Percentiles rank a stretch among this genome's conserved stretches.
phyloP scores from a whole-genome alignment of 2,329 filamentous ascomycete genomes.

The Neofusicoccum kwambonambiense region DNA sequence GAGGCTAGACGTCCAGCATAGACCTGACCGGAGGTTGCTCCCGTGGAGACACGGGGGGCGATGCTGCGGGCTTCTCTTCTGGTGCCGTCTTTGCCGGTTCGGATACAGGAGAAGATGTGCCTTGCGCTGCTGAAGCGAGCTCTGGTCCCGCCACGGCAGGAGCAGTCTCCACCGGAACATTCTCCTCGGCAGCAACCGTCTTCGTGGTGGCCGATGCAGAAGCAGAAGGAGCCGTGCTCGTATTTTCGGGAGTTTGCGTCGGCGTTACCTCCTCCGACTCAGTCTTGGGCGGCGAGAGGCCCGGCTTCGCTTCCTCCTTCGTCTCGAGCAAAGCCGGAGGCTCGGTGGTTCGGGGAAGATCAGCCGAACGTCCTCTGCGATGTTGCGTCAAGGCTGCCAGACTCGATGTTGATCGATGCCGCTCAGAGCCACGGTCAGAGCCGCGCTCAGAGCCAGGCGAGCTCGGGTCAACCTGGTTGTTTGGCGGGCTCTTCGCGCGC shows the following conservation, averaged over 20 bases:
- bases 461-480: conserved; percentile 3
- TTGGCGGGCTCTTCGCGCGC: conserved; percentile 52
- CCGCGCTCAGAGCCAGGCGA: conserved; percentile 3
- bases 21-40: conserved; percentile 10
- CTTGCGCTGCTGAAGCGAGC: background rate
- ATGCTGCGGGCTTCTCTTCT: background rate
- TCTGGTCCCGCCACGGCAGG: background rate
- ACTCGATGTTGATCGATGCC: conserved; percentile 14
- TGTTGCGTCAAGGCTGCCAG: conserved; percentile 12
- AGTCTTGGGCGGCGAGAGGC: conserved; percentile 7
- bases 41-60: background rate
- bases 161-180: background rate
- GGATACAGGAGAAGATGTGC: background rate
- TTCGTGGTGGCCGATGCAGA: background rate
- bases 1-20: conserved; percentile 15
- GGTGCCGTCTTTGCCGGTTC: background rate
- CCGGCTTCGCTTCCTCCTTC: conserved; percentile 4
- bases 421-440: background rate
- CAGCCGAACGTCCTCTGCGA: conserved; percentile 12
- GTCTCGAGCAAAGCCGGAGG: background rate
- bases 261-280: conserved; percentile 5
- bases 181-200: background rate
- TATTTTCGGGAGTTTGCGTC: background rate
- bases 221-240: background rate
- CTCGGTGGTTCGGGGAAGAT: background rate